Conservation (phyloP, 768 basidiomycete genomes). For the Agrocybe praecox region DNA sequence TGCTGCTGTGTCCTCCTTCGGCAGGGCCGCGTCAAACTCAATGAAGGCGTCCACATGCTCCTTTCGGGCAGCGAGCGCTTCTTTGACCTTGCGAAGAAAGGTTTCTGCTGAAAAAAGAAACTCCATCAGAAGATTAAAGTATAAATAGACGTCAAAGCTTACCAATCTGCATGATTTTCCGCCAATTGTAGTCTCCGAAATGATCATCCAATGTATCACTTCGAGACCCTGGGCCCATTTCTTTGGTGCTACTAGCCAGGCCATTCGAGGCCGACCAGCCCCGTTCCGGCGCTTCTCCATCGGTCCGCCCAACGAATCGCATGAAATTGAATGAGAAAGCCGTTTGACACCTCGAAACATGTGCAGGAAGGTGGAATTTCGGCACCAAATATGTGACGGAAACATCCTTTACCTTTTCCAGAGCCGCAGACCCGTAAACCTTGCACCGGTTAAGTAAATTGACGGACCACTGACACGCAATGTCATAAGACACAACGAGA, state of each 20-base stretch:
- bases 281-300: constrained; percentile 36
- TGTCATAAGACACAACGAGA: constrained; percentile 31
- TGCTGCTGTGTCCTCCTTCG: background rate
- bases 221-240: constrained; percentile 34
- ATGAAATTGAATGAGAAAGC: constrained; percentile 26
- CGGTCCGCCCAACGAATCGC: constrained; percentile 23
- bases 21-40: constrained; percentile 12
- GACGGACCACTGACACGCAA: constrained; percentile 24
- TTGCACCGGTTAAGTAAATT: constrained; percentile 5
- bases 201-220: constrained; percentile 29
- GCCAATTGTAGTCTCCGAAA: constrained; percentile 28
- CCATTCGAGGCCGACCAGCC: constrained; percentile 31
- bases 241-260: constrained; percentile 25
- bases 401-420: background rate
- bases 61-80: constrained; percentile 1
- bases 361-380: constrained; percentile 12
- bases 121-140: background rate
- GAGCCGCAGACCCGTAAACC: background rate
- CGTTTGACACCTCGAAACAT: constrained; percentile 1
- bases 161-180: constrained; percentile 21
- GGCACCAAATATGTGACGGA: constrained; percentile 8
- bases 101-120: constrained; percentile 1
- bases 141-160: background rate
- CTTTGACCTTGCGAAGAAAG: constrained; percentile 4
- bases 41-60: constrained; percentile 6